Conservation (phyloP, 164 flowering plant species). For the Nelumbo lutea region DNA sequence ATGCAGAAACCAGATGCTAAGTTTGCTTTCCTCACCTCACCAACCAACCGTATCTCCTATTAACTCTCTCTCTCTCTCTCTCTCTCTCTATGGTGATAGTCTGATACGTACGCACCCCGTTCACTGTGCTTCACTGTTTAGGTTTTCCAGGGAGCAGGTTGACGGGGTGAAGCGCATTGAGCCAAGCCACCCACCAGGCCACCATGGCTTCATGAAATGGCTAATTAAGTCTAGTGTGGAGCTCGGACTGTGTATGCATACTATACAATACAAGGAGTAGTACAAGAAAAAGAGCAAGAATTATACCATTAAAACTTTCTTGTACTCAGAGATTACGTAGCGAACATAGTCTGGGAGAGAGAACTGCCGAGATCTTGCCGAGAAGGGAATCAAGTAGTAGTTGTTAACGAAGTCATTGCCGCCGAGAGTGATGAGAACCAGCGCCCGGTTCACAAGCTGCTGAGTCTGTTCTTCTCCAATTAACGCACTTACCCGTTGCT, state of each 20-base stretch:
- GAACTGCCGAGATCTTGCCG: constrained; percentile 52
- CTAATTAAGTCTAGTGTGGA: background rate
- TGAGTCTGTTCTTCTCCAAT: constrained; percentile 35
- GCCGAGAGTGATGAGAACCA: constrained; percentile 58
- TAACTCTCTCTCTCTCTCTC: background rate
- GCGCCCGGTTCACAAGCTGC: constrained; percentile 43
- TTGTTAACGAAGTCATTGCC: constrained; percentile 91
- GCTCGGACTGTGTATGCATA: background rate
- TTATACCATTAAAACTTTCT: constrained; percentile 43
- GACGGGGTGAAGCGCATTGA: background rate
- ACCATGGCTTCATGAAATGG: too few relatives aligned
- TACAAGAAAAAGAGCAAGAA: background rate
- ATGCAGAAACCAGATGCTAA: background rate
- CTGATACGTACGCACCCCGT: background rate
- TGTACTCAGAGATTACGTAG: constrained; percentile 50
- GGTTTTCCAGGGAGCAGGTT: background rate
- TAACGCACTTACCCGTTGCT: constrained; percentile 32
- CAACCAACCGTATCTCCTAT: background rate
- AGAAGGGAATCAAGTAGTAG: constrained; percentile 53
- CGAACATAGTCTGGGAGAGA: constrained; percentile 38
- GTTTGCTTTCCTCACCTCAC: background rate
- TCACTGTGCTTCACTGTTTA: background rate
- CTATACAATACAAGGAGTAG: background rate
- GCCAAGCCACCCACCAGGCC: background rate
- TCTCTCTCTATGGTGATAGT: background rate